phyloP scores from a whole-genome alignment of 169 alveolate species.

The Plasmodium gallinaceum region DNA sequence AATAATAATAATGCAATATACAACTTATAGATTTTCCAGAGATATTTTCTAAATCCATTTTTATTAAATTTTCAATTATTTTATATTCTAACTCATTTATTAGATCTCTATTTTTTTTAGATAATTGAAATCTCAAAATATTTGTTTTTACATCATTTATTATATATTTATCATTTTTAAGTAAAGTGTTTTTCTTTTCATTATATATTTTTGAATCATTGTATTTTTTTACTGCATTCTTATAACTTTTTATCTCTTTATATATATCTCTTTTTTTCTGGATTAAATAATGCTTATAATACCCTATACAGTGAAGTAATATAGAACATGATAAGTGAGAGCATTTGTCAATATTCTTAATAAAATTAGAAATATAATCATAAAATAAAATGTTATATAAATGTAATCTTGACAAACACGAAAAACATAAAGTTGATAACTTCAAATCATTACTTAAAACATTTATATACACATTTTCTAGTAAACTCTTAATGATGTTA shows the following conservation, averaged over 20 bases:
- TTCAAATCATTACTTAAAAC: constrained; percentile 20
- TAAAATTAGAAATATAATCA: constrained; percentile 14
- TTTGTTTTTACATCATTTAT: background rate
- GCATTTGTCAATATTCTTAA: constrained; percentile 13
- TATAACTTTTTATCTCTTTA: constrained; percentile 6
- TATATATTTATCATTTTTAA: background rate
- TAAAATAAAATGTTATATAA: constrained; percentile 49
- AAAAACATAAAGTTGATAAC: constrained; percentile 31
- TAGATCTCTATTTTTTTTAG: constrained; percentile 9
- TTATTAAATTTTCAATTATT: constrained; percentile 22
- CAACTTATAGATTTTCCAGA: constrained; percentile 55
- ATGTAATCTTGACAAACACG: constrained; percentile 44
- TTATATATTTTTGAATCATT: background rate
- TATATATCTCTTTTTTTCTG: constrained; percentile 10
- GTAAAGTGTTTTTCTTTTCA: background rate
- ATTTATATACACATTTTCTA: constrained; percentile 11
- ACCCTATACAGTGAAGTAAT: constrained; percentile 64
- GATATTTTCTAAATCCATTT: constrained; percentile 16
- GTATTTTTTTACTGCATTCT: background rate
- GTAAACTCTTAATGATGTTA: constrained; percentile 6
- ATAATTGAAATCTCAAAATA: background rate
- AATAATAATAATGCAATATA: constrained; percentile 65
- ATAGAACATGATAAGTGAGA: constrained; percentile 30
- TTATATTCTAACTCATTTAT: constrained; percentile 33
- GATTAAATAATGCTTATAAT: constrained; percentile 18